phyloP scores from a whole-genome alignment of 305 asterid species.

The Nicotiana rustica region DNA sequence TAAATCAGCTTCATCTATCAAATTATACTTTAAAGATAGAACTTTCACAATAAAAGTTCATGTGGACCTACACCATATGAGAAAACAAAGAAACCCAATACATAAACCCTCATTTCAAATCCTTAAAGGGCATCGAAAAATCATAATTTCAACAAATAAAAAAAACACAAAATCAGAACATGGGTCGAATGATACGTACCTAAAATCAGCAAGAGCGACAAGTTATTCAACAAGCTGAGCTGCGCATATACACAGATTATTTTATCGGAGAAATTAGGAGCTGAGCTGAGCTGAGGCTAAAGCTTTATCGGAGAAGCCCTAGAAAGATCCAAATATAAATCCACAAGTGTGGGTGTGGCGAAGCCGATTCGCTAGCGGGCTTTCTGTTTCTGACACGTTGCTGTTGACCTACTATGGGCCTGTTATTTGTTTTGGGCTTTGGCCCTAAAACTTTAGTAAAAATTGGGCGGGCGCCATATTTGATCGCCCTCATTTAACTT shows the following conservation, averaged over 20 bases:
- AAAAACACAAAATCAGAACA: background rate
- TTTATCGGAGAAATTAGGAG: background rate
- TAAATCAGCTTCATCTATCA: too few species aligned
- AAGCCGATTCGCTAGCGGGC: background rate
- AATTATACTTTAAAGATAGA: too few species aligned
- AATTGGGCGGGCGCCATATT: too few species aligned
- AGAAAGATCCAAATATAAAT: constrained; percentile 27
- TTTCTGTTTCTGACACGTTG: background rate
- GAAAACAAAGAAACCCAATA: background rate
- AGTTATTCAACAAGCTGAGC: constrained; percentile 1
- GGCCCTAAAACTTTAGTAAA: background rate
- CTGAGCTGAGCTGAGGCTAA: constrained; percentile 22
- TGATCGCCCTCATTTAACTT: too few species aligned
- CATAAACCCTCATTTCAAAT: background rate
- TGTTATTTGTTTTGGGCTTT: background rate
- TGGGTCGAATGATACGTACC: background rate
- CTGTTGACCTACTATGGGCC: background rate
- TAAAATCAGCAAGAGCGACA: constrained; percentile 7
- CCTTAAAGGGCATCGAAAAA: constrained; percentile 17
- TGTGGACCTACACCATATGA: constrained; percentile 1
- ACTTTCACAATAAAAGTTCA: background rate
- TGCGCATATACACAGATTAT: background rate
- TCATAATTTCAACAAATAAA: background rate
- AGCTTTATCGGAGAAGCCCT: constrained; percentile 26
- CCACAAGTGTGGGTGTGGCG: background rate